Base-by-base conservation (phyloP, 768 basidiomycete species). In the Galerina marginata region DNA sequence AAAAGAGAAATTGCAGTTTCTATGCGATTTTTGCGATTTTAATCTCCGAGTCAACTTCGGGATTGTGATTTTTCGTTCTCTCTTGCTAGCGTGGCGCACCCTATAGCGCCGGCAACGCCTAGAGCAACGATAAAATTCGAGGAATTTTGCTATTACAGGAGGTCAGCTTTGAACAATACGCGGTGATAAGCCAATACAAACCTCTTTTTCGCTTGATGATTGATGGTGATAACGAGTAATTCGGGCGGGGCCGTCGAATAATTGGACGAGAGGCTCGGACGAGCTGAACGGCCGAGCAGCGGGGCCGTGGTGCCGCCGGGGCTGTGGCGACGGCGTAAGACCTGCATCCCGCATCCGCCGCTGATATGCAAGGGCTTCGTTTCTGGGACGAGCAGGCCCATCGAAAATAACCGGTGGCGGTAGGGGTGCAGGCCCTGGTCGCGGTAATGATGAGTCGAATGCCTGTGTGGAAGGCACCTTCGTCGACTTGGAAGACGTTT, bases 171-270 rank as follows among this genome's bases (percentile, higher is more conserved):
- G 52, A 37, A 20, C 2, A 36, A 23, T 7, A 26, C 15, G 39
- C 39, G 51, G 29, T 10, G 16, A 23, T 11, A 26, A 47, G n/a
- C 54, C 40, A 49, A 11, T 10, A 56, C 71, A 55, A 15, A 68
- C 70, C 61, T 62, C 43, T 54, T 61, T 65, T 36, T 59, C 62
- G 16, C 61, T 53, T 26, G 67, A 62, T 10, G 69, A 54, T 52
- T 65, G 63, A 53, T 73, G 71, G 23, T 70, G 67, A 58, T 72
- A 74, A 25, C 70, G 66, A 25, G 69, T 67, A 16, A 72, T 66
- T 14, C 76, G 72, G 5, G 83, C 81, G 15, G 83, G 83, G 2
- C 82, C 82, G 26, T 83, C 81, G 59, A 83, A 84, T 14, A 80
- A 53, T 63, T 77, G 70, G 26, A 72, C 67, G 23, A 77, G 57